Percentiles rank a stretch among this genome's conserved stretches.
Evolutionary conservation across 176 grass and related monocot species (phyloP).

Genomic region (Zea mays): DNA sequence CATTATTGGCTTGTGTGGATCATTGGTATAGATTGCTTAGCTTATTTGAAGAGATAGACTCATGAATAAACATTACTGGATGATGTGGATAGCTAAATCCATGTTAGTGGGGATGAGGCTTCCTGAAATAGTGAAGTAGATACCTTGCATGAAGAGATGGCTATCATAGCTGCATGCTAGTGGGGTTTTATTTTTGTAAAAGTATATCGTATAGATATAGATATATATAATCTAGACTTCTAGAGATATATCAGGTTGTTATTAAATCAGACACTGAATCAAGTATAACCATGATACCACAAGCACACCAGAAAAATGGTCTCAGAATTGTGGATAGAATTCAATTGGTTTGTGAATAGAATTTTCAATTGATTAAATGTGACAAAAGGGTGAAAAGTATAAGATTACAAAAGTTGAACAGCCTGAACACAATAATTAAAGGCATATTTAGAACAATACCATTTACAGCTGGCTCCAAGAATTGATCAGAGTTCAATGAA

Average conservation of each 20-base stretch:
- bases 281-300: conserved; percentile 23
- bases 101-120: neutral
- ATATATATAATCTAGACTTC: neutral
- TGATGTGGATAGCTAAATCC: neutral
- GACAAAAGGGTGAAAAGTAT: conserved; percentile 5
- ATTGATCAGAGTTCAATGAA: conserved; percentile 71
- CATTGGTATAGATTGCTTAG: neutral
- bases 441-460: conserved; percentile 57
- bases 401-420: conserved; percentile 17
- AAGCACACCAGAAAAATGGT: conserved; percentile 25
- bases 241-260: conserved; percentile 9
- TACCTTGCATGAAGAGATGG: neutral
- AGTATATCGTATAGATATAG: neutral
- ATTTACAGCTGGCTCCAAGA: conserved; percentile 90
- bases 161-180: neutral
- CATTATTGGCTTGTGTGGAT: neutral
- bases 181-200: neutral
- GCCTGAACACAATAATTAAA: conserved; percentile 36
- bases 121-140: neutral
- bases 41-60: neutral
- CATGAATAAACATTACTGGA: neutral
- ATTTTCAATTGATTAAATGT: neutral
- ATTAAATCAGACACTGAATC: conserved; percentile 8
- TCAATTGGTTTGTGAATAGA: neutral
- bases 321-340: neutral